These are phyloP conservation scores for Priceomyces haplophilus DNA, from an alignment of 805 yeast species.

Conservation along the genomic window DNA sequence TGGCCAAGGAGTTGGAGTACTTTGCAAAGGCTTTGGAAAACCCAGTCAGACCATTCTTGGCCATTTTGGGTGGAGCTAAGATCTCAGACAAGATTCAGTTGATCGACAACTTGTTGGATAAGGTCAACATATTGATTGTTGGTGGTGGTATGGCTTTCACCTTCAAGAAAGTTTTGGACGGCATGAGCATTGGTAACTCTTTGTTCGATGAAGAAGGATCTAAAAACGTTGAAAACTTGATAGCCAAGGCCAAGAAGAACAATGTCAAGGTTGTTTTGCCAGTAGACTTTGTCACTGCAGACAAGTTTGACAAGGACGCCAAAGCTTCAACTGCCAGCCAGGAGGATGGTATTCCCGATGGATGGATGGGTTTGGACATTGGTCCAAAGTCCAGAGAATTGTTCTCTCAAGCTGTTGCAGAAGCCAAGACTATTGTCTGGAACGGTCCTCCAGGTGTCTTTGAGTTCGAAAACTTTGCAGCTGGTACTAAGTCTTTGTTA, in stretches of 20 bases:
- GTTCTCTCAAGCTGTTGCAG: constrained; percentile 77
- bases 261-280: constrained; percentile 92
- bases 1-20: constrained; percentile 95
- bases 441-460: constrained; percentile 99
- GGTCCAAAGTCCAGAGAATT: constrained; percentile 87
- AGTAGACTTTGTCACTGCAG: constrained; percentile 94
- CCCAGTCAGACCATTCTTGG: constrained; percentile 97
- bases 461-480: constrained; percentile 89
- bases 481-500: constrained; percentile 87
- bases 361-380: constrained; percentile 93
- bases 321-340: constrained; percentile 79
- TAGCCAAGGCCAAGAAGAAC: constrained; percentile 96
- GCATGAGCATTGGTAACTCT: constrained; percentile 86
- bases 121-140: constrained; percentile 89
- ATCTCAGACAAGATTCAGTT: constrained; percentile 98
- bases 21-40: constrained; percentile 97
- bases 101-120: constrained; percentile 94
- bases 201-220: constrained; percentile 93
- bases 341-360: constrained; percentile 89
- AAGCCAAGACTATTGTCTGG: constrained; percentile 98
- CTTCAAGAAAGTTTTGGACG: constrained; percentile 88
- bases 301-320: constrained; percentile 91
- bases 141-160: constrained; percentile 99
- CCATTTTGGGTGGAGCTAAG: constrained; percentile 99
- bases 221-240: constrained; percentile 85